phyloP scores from a whole-genome alignment of 345 rosid species.

The Dovyalis caffra region DNA sequence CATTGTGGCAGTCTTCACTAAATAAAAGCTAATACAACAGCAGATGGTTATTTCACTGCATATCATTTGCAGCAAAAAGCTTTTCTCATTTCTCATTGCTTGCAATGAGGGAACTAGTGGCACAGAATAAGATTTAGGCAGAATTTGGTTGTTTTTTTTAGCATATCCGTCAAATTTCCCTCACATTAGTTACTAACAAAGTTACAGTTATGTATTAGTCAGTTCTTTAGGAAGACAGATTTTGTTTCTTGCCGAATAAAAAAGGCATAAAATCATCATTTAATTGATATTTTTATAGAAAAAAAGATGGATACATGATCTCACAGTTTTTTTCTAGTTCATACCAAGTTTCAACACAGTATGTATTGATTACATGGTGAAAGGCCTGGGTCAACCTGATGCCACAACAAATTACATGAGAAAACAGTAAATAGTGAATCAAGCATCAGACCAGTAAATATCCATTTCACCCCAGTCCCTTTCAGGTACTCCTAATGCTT shows the following conservation, averaged over 20 bases:
- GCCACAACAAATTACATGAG: neutral
- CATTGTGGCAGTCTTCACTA: too few species aligned
- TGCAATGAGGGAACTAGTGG: neutral
- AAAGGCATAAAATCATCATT: neutral
- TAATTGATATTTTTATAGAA: neutral
- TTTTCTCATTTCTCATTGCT: neutral
- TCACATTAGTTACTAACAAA: too few species aligned
- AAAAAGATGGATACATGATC: too few species aligned
- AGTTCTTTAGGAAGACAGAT: too few species aligned
- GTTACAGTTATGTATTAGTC: too few species aligned
- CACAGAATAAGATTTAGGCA: neutral
- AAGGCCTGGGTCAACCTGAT: neutral
- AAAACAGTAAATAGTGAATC: neutral
- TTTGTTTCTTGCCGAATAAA: too few species aligned
- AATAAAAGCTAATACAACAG: too few species aligned
- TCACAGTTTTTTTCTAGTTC: neutral
- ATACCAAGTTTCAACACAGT: neutral
- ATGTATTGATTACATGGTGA: neutral
- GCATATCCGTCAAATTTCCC: neutral
- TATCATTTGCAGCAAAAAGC: neutral
- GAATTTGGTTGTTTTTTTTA: neutral
- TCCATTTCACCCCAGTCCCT: neutral
- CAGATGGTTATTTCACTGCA: too few species aligned
- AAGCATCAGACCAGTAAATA: conserved; percentile 7
- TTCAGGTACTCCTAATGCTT: conserved; percentile 8